Evolutionary conservation across 2,329 filamentous ascomycete genomes (phyloP).

Genomic region (Paracoccidioides lutzii): DNA sequence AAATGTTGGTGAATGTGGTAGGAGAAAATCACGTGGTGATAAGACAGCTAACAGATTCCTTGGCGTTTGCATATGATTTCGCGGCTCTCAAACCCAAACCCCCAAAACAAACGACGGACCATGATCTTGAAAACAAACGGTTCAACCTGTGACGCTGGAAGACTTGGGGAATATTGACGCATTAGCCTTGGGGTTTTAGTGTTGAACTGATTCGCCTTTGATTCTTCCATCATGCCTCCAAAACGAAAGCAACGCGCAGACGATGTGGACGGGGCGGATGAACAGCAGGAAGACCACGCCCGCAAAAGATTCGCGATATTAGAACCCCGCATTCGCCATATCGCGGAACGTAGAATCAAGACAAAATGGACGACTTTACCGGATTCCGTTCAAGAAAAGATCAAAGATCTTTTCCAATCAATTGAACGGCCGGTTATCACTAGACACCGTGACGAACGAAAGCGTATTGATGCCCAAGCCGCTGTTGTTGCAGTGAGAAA

Average conservation of each 20-base stretch:
- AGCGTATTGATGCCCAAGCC: slow-evolving; percentile 30
- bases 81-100: background rate
- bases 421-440: slow-evolving; percentile 33
- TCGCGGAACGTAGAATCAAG: slow-evolving; percentile 32
- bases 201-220: background rate
- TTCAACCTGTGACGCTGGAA: background rate
- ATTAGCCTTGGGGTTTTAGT: background rate
- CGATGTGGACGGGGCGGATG: slow-evolving; percentile 4
- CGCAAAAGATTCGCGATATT: slow-evolving; percentile 27
- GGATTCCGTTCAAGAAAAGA: slow-evolving; percentile 30
- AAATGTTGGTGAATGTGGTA: background rate
- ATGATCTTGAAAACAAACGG: background rate
- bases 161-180: background rate
- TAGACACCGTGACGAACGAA: slow-evolving; percentile 29
- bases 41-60: background rate
- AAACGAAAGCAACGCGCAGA: slow-evolving; percentile 4
- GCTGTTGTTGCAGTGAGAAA: slow-evolving; percentile 30
- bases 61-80: background rate
- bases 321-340: slow-evolving; percentile 28
- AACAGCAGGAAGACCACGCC: slow-evolving; percentile 9
- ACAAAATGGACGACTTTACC: slow-evolving; percentile 35
- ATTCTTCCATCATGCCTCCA: slow-evolving; percentile 13
- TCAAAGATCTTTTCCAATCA: slow-evolving; percentile 29
- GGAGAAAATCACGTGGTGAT: background rate
- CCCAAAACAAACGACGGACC: background rate